Evolutionary conservation across 2,329 filamentous ascomycete genomes (phyloP).

Genomic region (Claviceps sp.): DNA sequence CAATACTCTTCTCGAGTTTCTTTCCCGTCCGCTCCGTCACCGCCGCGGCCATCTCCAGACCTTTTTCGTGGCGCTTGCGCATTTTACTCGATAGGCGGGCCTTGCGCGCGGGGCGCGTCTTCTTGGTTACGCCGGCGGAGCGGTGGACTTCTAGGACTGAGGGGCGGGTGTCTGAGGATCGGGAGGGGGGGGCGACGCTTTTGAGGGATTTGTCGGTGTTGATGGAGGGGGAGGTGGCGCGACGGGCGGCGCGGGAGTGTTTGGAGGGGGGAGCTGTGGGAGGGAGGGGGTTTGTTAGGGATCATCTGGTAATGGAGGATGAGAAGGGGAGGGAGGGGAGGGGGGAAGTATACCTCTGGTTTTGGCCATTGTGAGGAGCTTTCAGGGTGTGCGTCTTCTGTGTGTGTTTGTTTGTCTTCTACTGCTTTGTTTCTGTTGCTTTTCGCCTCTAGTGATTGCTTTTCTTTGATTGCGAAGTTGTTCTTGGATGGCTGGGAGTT

Average conservation of each 20-base stretch:
- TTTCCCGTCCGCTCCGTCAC: slow-evolving; percentile 43
- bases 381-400: neutral
- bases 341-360: slow-evolving; percentile 2
- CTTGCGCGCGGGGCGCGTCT: slow-evolving; percentile 43
- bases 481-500: too few species aligned
- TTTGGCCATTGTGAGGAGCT: slow-evolving; percentile 8
- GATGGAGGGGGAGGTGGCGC: slow-evolving; percentile 57
- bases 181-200: slow-evolving; percentile 32
- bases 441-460: neutral
- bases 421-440: neutral
- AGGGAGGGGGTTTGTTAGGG: neutral
- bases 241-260: slow-evolving; percentile 62
- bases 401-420: neutral
- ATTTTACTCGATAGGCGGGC: slow-evolving; percentile 40
- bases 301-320: neutral
- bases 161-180: slow-evolving; percentile 27
- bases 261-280: slow-evolving; percentile 40
- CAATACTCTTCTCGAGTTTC: slow-evolving; percentile 43
- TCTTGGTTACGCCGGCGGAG: slow-evolving; percentile 54
- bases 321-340: neutral
- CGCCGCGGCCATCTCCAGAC: slow-evolving; percentile 44
- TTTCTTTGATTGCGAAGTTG: neutral
- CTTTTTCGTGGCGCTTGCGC: slow-evolving; percentile 41
- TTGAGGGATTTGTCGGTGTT: slow-evolving; percentile 61
- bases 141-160: slow-evolving; percentile 59